Conservation (phyloP, 306 rosid genomes). For the Vachellia pachyceras region DNA sequence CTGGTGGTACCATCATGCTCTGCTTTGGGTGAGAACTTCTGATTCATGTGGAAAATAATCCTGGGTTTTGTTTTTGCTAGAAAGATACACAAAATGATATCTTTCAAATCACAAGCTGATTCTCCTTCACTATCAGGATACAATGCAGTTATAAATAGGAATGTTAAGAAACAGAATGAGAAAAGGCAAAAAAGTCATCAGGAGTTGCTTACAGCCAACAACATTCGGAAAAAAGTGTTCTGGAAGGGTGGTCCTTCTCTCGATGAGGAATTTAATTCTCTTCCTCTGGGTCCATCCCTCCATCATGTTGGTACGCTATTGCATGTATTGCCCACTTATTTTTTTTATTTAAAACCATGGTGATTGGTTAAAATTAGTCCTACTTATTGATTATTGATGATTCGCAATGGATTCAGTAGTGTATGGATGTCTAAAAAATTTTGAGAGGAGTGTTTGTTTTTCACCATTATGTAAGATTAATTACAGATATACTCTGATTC, state of each 20-base stretch:
- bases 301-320: constrained; percentile 24
- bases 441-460: background rate
- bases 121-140: constrained; percentile 38
- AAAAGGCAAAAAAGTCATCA: constrained; percentile 45
- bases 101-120: constrained; percentile 16
- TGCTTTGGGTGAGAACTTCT: constrained; percentile 10
- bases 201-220: constrained; percentile 47
- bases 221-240: constrained; percentile 50
- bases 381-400: background rate
- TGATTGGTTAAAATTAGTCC: background rate
- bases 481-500: constrained; percentile 14
- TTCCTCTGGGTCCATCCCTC: constrained; percentile 55
- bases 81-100: constrained; percentile 7
- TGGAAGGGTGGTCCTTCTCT: constrained; percentile 73
- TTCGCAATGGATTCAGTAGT: background rate
- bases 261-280: constrained; percentile 64
- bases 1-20: constrained; percentile 19
- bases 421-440: background rate
- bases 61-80: constrained; percentile 41
- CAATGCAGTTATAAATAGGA: constrained; percentile 33
- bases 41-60: constrained; percentile 37
- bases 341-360: background rate
- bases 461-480: background rate
- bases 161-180: constrained; percentile 37
- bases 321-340: background rate